Evolutionary conservation across 2,329 filamentous ascomycete species (phyloP), one percentile per base, ranked within the genome.

Genomic region (Amesomyces nigricolor): DNA sequence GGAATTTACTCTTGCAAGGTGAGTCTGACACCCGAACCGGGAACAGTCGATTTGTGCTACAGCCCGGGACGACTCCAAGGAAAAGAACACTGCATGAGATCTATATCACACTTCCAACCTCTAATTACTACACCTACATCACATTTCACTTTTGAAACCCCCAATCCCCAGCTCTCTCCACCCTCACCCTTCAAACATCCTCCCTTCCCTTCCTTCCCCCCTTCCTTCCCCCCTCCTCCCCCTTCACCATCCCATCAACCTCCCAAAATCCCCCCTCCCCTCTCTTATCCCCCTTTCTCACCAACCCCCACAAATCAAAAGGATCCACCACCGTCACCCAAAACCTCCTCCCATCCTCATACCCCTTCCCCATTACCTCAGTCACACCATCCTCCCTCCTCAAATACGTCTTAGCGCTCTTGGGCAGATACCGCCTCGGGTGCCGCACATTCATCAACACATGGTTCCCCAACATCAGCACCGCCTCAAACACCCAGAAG

Each of bases 401-500:
- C 2, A 83, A 71, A 61, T 80, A 81, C 5, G 78, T 71, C 56
- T 73, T 77, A 45, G 74, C 73, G 56, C 70, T 73, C 56, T 68
- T 62, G 0, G 80, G 81, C 16, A 83, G 66, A 61, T 71, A 80
- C 30, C 70, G 70, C 37, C 79, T 71, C 19, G 80, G 79, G 58
- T 82, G 77, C 4, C 75, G 68, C 2, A 72, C 39, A 56, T 81
- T 83, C 61, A 83, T 63, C 32, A 71, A 65, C 9, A 71, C 70
- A 4, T 42, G 37, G 60, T 83, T 83, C 44, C 62, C 40, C 1
- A 82, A 61, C 80, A 83, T 83, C 11, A 81, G 64, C 0, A 64
- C 60, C 1, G 73, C 76, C 67, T 84, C 80, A 56, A 83, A 83
- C 17, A 82, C 71, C 62, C 78, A 81, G 58, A 83, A 83, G 66